Percentiles rank a stretch among this genome's conserved stretches.
phyloP scores from a whole-genome alignment of 768 basidiomycete genomes.

The Phaeotremella skinneri region DNA sequence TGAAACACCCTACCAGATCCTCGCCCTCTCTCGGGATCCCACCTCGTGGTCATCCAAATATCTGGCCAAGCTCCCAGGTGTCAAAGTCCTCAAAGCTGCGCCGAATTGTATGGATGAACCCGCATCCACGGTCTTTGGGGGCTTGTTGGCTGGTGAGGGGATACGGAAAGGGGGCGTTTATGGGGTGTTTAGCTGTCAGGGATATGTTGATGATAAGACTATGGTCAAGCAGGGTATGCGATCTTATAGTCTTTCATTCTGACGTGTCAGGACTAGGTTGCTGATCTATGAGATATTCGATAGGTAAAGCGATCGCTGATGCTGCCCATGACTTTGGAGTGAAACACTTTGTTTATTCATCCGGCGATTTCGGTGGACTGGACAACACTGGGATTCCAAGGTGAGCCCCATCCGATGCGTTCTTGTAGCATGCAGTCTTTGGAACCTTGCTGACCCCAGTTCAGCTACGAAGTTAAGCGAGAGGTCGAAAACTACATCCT shows the following conservation, averaged over 20 bases:
- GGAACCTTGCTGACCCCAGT: too few species aligned
- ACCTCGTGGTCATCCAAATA: slow-evolving; percentile 7
- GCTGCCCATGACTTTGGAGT: slow-evolving; percentile 21
- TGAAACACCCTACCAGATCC: slow-evolving; percentile 9
- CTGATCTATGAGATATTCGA: neutral
- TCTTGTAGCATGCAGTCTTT: neutral
- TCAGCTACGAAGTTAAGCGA: slow-evolving; percentile 29
- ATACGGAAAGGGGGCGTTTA: slow-evolving; percentile 20
- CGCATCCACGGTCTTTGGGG: slow-evolving; percentile 13
- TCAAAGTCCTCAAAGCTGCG: slow-evolving; percentile 17
- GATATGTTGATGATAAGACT: slow-evolving; percentile 20
- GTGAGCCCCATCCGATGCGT: slow-evolving; percentile 3
- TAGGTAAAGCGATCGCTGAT: slow-evolving; percentile 29
- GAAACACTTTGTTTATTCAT: slow-evolving; percentile 30
- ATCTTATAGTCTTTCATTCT: neutral
- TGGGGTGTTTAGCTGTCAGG: slow-evolving; percentile 31
- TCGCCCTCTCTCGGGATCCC: slow-evolving; percentile 24
- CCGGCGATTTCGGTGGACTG: slow-evolving; percentile 21
- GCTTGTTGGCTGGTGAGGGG: neutral
- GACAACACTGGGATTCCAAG: slow-evolving; percentile 9
- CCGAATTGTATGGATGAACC: slow-evolving; percentile 29
- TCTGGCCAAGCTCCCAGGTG: slow-evolving; percentile 20
- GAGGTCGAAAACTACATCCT: slow-evolving; percentile 28
- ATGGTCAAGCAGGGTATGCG: slow-evolving; percentile 27
- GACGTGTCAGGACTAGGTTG: neutral